These are phyloP conservation scores for Lithospermum erythrorhizon DNA, from an alignment of 257 asterid species.

Conservation along the genomic window DNA sequence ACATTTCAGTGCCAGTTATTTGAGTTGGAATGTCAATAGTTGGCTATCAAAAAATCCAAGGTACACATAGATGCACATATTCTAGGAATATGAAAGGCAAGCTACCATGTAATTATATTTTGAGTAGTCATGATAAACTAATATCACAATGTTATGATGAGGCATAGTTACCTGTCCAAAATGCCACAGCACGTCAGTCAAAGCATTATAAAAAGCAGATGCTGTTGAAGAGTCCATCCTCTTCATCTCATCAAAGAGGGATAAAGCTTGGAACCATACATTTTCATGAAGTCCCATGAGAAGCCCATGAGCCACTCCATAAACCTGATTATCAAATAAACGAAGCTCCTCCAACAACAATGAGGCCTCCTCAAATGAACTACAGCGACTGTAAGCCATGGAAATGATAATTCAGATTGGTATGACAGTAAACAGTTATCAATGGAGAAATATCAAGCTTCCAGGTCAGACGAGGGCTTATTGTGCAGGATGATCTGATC, in stretches of 20 bases:
- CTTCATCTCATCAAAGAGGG: constrained; percentile 78
- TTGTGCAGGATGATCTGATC: not conserved
- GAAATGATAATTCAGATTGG: not conserved
- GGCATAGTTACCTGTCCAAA: constrained; percentile 68
- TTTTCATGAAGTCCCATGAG: constrained; percentile 59
- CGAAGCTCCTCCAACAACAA: constrained; percentile 76
- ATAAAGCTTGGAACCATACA: constrained; percentile 70
- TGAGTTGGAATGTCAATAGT: too few species aligned
- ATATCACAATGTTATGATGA: not conserved
- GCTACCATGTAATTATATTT: too few species aligned
- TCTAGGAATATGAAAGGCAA: too few species aligned
- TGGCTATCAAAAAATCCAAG: too few species aligned
- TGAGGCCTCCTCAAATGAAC: constrained; percentile 84
- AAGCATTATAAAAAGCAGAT: constrained; percentile 91
- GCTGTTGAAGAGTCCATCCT: constrained; percentile 87
- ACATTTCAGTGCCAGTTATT: too few species aligned
- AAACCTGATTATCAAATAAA: constrained; percentile 68
- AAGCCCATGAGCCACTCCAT: constrained; percentile 95
- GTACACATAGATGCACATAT: too few species aligned
- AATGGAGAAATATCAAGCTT: not conserved
- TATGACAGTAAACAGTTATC: not conserved
- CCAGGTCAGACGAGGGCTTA: not conserved
- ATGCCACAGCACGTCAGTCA: constrained; percentile 95
- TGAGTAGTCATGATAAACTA: too few species aligned
- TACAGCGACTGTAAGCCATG: constrained; percentile 65